phyloP scores from a whole-genome alignment of 306 rosid genomes.

The Lupinus albus region DNA sequence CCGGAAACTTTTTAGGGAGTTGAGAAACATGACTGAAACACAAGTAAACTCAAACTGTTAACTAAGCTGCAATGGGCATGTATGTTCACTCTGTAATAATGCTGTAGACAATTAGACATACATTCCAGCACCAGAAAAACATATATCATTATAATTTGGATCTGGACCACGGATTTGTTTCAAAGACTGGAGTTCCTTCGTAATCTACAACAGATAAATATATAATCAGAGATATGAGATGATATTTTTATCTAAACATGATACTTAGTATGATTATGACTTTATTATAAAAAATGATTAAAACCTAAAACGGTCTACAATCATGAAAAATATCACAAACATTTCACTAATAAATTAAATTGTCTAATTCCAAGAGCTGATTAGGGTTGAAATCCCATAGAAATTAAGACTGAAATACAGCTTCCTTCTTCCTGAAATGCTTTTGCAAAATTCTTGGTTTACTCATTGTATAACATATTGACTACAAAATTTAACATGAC shows the following conservation, averaged over 20 bases:
- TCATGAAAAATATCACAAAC: conserved; percentile 6
- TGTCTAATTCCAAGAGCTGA: conserved; percentile 30
- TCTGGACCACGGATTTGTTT: conserved; percentile 81
- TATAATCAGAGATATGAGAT: conserved; percentile 12
- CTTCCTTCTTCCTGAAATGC: conserved; percentile 4
- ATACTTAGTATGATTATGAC: conserved; percentile 16
- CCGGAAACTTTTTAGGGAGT: conserved; percentile 70
- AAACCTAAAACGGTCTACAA: conserved; percentile 29
- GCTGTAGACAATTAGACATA: conserved; percentile 40
- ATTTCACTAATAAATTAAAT: conserved; percentile 25
- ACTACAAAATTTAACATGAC: conserved; percentile 13
- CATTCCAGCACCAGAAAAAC: conserved; percentile 81
- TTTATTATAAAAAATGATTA: conserved; percentile 6
- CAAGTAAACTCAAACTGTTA: conserved; percentile 41
- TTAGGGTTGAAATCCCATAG: not conserved
- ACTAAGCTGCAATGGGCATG: conserved; percentile 27
- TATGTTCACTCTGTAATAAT: conserved; percentile 32
- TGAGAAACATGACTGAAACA: conserved; percentile 65
- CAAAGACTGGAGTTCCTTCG: conserved; percentile 66
- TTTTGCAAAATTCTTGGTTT: conserved; percentile 6
- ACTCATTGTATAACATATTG: conserved; percentile 16
- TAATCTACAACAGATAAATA: conserved; percentile 56
- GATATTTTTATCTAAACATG: conserved; percentile 18
- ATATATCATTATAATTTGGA: conserved; percentile 78
- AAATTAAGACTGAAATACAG: conserved; percentile 22